These are phyloP conservation scores for Ascochyta lentis DNA, from an alignment of 2,329 filamentous ascomycete species.

Conservation along the genomic window DNA sequence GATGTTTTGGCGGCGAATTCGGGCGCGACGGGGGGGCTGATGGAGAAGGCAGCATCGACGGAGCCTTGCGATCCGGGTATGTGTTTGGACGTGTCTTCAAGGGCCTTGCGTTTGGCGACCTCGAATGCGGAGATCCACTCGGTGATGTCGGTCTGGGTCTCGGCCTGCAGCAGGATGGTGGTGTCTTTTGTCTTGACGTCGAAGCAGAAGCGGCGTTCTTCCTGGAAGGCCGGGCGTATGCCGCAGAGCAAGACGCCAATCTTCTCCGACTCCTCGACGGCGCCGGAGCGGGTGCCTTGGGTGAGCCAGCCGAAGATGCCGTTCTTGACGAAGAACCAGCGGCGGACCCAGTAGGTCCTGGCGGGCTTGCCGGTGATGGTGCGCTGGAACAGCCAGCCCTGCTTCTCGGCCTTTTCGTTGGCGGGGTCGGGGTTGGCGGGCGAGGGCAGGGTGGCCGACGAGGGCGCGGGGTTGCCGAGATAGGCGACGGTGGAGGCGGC, in stretches of 20 bases:
- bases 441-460: slow-evolving; percentile 57
- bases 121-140: slow-evolving; percentile 96
- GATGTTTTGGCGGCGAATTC: slow-evolving; percentile 86
- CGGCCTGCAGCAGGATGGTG: slow-evolving; percentile 86
- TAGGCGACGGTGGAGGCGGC: slow-evolving; percentile 88
- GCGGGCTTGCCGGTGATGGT: slow-evolving; percentile 86
- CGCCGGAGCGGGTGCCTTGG: slow-evolving; percentile 77
- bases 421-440: slow-evolving; percentile 60
- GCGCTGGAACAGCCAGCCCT: slow-evolving; percentile 90
- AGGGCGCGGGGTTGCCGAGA: slow-evolving; percentile 68
- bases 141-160: slow-evolving; percentile 89
- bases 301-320: slow-evolving; percentile 96
- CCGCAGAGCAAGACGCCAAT: slow-evolving; percentile 95
- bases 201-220: slow-evolving; percentile 95
- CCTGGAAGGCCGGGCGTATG: slow-evolving; percentile 85
- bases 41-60: slow-evolving; percentile 82
- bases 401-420: slow-evolving; percentile 72
- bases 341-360: slow-evolving; percentile 83
- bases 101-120: slow-evolving; percentile 87
- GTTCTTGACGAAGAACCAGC: slow-evolving; percentile 96
- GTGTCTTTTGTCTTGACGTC: slow-evolving; percentile 98
- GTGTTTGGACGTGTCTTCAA: slow-evolving; percentile 72
- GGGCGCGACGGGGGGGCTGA: slow-evolving; percentile 83
- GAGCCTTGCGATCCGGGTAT: slow-evolving; percentile 54
- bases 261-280: slow-evolving; percentile 94